Conservation (phyloP, 768 basidiomycete genomes). For the Amanita rubescens region DNA sequence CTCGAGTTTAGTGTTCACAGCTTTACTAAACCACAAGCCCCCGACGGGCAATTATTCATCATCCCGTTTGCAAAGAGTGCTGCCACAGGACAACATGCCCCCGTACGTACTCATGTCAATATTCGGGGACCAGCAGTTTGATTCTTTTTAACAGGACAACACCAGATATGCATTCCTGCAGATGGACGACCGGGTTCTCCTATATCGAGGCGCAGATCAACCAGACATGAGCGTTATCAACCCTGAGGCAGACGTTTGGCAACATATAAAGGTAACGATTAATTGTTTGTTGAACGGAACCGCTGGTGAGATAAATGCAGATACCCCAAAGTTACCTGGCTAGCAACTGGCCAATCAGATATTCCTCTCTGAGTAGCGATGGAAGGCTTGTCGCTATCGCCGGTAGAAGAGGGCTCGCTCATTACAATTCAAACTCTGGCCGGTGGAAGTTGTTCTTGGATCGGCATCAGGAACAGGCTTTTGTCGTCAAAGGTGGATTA, state of each 20-base stretch:
- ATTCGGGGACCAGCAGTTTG: neutral
- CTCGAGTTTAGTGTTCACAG: neutral
- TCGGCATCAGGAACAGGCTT: slow-evolving; percentile 78
- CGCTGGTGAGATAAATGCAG: slow-evolving; percentile 29
- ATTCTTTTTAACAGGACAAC: slow-evolving; percentile 58
- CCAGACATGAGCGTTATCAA: slow-evolving; percentile 98
- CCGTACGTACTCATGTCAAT: slow-evolving; percentile 41
- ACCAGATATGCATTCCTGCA: slow-evolving; percentile 93
- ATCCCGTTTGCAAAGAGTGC: slow-evolving; percentile 95
- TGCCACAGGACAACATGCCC: slow-evolving; percentile 84
- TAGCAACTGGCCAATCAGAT: slow-evolving; percentile 90
- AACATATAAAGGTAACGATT: slow-evolving; percentile 74
- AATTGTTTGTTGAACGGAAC: neutral
- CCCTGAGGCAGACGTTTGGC: slow-evolving; percentile 97
- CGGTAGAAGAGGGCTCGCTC: slow-evolving; percentile 82
- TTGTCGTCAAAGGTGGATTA: slow-evolving; percentile 83
- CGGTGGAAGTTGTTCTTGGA: slow-evolving; percentile 89
- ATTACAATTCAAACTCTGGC: slow-evolving; percentile 91
- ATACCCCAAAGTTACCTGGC: slow-evolving; percentile 86
- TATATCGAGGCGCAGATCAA: slow-evolving; percentile 95
- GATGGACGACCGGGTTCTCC: slow-evolving; percentile 87
- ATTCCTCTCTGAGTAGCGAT: slow-evolving; percentile 85
- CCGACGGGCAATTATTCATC: slow-evolving; percentile 68
- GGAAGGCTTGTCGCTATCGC: slow-evolving; percentile 90
- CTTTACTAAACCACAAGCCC: slow-evolving; percentile 27